These are phyloP conservation scores for Kernera saxatilis DNA, from an alignment of 345 rosid species.

Conservation along the genomic window DNA sequence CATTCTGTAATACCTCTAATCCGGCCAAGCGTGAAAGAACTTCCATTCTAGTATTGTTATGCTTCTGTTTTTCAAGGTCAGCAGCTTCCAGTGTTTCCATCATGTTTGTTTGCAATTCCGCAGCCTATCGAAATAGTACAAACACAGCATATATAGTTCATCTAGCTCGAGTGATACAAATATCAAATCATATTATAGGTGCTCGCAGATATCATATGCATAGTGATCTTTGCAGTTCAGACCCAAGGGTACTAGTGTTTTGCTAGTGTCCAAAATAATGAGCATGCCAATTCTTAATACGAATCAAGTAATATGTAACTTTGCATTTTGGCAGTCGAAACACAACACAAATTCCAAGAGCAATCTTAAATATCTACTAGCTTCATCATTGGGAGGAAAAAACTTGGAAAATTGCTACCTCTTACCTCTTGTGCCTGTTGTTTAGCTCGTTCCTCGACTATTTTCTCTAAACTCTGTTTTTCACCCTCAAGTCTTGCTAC, in stretches of 20 bases:
- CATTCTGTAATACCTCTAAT: constrained; percentile 60
- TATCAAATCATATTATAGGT: background rate
- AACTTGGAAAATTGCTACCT: constrained; percentile 42
- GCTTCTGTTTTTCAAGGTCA: constrained; percentile 88
- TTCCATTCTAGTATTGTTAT: constrained; percentile 94
- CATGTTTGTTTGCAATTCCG: constrained; percentile 81
- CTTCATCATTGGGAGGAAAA: background rate
- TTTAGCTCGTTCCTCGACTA: constrained; percentile 85
- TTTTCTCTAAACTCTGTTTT: constrained; percentile 90
- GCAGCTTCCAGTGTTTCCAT: constrained; percentile 95
- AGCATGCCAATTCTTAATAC: constrained; percentile 3
- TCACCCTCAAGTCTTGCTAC: constrained; percentile 94
- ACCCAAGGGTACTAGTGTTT: background rate
- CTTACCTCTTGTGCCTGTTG: constrained; percentile 97
- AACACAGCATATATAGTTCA: constrained; percentile 2
- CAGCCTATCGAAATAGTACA: constrained; percentile 54
- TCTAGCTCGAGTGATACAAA: background rate
- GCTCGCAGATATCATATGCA: constrained; percentile 9
- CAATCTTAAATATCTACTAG: background rate
- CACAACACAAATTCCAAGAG: background rate
- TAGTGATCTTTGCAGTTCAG: background rate
- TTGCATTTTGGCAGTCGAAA: background rate
- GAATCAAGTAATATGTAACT: background rate
- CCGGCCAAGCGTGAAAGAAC: constrained; percentile 70
- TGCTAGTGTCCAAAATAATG: constrained; percentile 1